Percentiles rank a stretch among this genome's conserved stretches.
Conservation (phyloP, 2,329 filamentous ascomycete species). For the Hymenoscyphus salicellus region DNA sequence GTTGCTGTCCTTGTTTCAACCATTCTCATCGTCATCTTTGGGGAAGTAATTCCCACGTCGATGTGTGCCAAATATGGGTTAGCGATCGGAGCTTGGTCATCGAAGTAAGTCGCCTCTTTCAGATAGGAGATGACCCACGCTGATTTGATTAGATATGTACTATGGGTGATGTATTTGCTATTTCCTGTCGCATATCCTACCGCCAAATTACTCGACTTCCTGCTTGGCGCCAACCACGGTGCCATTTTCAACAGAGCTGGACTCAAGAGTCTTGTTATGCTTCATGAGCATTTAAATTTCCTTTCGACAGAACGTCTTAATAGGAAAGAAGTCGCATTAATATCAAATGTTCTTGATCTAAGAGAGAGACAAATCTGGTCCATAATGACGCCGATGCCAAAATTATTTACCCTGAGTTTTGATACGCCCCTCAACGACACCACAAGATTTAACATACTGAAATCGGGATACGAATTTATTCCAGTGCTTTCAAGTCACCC, state of each 20-base stretch:
- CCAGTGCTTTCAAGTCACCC: not conserved
- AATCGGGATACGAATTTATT: slow-evolving; percentile 55
- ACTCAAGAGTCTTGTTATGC: slow-evolving; percentile 85
- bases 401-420: slow-evolving; percentile 88
- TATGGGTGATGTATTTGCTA: slow-evolving; percentile 85
- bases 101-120: slow-evolving; percentile 71
- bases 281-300: slow-evolving; percentile 52
- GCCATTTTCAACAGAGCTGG: slow-evolving; percentile 96
- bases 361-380: slow-evolving; percentile 88
- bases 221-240: slow-evolving; percentile 88
- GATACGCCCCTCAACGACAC: slow-evolving; percentile 85
- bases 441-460: slow-evolving; percentile 88
- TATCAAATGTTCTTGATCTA: slow-evolving; percentile 87
- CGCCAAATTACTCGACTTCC: slow-evolving; percentile 85
- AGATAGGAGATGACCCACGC: not conserved
- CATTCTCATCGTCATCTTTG: slow-evolving; percentile 92
- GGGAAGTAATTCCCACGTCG: slow-evolving; percentile 90
- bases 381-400: slow-evolving; percentile 96
- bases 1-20: slow-evolving; percentile 89
- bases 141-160: slow-evolving; percentile 46
- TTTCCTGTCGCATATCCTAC: slow-evolving; percentile 87
- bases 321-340: slow-evolving; percentile 94
- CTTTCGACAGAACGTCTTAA: slow-evolving; percentile 68
- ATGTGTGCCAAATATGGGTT: slow-evolving; percentile 92
- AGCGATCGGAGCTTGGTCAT: slow-evolving; percentile 70